A percentile compares a stretch with the other conserved stretches of the same genome.
Evolutionary conservation across 192 early-diverging fungal species (phyloP).

Genomic region (Linnemannia hyalina): DNA sequence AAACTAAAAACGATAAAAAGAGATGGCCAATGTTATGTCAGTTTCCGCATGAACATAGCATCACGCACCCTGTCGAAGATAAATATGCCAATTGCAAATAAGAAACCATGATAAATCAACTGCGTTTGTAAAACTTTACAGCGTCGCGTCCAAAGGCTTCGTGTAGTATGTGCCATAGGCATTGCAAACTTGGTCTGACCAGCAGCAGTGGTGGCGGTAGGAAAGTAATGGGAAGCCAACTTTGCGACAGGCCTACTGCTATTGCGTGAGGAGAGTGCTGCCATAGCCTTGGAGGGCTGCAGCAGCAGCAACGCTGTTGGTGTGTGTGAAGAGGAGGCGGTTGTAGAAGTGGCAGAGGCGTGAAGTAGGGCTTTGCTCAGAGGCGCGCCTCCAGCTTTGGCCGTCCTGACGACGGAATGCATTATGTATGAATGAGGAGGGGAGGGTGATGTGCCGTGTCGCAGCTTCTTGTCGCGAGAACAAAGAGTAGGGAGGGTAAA

Average conservation of each 20-base stretch:
- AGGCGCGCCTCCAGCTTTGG: not conserved
- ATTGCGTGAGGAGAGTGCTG: not conserved
- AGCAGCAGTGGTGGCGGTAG: not conserved
- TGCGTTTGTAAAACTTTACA: not conserved
- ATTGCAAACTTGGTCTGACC: not conserved
- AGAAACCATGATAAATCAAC: not conserved
- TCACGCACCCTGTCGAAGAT: not conserved
- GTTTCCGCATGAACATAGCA: too few relatives aligned
- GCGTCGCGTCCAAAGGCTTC: not conserved
- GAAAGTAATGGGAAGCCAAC: not conserved
- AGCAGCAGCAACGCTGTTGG: not conserved
- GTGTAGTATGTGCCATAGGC: not conserved
- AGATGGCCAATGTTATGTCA: too few relatives aligned
- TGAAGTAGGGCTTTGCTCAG: not conserved
- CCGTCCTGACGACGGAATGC: slow-evolving; percentile 4
- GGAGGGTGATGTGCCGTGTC: not conserved
- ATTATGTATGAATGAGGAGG: not conserved
- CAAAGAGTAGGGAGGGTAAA: not conserved
- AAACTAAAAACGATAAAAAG: not conserved
- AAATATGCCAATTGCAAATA: not conserved
- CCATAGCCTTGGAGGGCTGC: not conserved
- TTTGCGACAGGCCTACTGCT: not conserved
- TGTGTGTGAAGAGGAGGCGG: not conserved
- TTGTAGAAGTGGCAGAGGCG: not conserved
- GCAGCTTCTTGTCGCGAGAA: not conserved